phyloP scores from a whole-genome alignment of 768 basidiomycete genomes.

The Filobasidium wieringae region DNA sequence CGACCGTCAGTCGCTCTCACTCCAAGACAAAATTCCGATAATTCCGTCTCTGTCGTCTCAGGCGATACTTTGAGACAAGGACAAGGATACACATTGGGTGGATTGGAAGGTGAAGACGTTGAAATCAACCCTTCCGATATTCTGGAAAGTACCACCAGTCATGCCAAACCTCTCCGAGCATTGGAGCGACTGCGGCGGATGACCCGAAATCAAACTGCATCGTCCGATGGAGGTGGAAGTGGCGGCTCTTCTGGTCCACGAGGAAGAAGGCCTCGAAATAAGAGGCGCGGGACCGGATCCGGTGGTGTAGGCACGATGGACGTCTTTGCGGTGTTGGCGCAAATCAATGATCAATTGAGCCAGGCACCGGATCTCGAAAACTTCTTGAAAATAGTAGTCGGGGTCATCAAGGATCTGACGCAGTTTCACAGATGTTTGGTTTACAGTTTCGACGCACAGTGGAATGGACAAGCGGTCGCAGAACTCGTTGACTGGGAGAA shows the following conservation, averaged over 20 bases:
- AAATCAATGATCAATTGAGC: conserved; percentile 69
- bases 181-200: conserved; percentile 56
- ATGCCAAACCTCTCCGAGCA: conserved; percentile 57
- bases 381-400: conserved; percentile 62
- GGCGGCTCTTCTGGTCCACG: not conserved
- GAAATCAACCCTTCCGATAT: conserved; percentile 50
- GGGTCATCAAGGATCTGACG: conserved; percentile 62
- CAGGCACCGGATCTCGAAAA: conserved; percentile 53
- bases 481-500: conserved; percentile 68
- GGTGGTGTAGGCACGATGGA: conserved; percentile 54
- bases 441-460: conserved; percentile 70
- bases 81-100: conserved; percentile 14
- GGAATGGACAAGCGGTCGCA: conserved; percentile 65
- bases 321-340: conserved; percentile 61
- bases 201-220: conserved; percentile 21
- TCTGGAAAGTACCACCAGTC: conserved; percentile 58
- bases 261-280: conserved; percentile 6
- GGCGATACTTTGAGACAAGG: not conserved
- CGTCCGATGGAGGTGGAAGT: conserved; percentile 3
- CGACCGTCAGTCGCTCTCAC: not conserved
- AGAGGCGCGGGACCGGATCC: conserved; percentile 16
- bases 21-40: not conserved
- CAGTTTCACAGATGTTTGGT: conserved; percentile 70
- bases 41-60: not conserved
- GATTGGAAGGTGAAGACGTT: conserved; percentile 32